phyloP scores from a whole-genome alignment of 2,329 filamentous ascomycete genomes.

The Pseudogymnoascus sp. region DNA sequence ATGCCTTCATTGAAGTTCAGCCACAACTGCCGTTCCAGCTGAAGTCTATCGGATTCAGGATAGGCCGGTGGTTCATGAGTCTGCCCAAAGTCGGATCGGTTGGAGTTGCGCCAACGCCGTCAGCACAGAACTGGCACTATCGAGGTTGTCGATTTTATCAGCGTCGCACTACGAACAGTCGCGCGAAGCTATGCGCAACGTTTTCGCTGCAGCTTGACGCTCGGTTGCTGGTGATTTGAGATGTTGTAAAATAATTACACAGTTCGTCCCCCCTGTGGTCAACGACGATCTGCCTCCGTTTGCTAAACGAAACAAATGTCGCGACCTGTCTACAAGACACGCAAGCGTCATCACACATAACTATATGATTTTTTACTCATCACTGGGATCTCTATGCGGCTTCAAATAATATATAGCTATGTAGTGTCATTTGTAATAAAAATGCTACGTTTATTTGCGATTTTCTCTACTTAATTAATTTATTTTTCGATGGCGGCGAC shows the following conservation, averaged over 20 bases:
- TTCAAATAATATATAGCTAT: not conserved
- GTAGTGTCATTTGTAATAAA: not conserved
- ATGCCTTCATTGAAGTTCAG: slow-evolving; percentile 5
- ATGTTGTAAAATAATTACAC: slow-evolving; percentile 9
- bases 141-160: not conserved
- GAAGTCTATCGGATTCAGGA: slow-evolving; percentile 1
- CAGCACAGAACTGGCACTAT: slow-evolving; percentile 1
- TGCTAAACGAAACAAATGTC: slow-evolving; percentile 9
- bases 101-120: slow-evolving; percentile 2
- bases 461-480: not conserved
- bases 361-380: not conserved
- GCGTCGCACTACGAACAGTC: slow-evolving; percentile 5
- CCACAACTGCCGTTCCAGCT: slow-evolving; percentile 7
- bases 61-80: not conserved
- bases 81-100: not conserved
- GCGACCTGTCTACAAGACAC: slow-evolving; percentile 10
- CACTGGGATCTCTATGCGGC: not conserved
- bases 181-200: slow-evolving; percentile 4
- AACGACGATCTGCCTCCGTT: slow-evolving; percentile 8
- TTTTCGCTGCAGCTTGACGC: slow-evolving; percentile 4
- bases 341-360: slow-evolving; percentile 1
- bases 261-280: slow-evolving; percentile 3
- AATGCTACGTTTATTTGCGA: slow-evolving; percentile 1
- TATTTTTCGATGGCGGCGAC: slow-evolving; percentile 1
- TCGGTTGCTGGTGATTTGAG: slow-evolving; percentile 5